Evolutionary conservation across 306 rosid species (phyloP), one percentile per base, ranked within the genome.

Genomic region (Corylus avellana): DNA sequence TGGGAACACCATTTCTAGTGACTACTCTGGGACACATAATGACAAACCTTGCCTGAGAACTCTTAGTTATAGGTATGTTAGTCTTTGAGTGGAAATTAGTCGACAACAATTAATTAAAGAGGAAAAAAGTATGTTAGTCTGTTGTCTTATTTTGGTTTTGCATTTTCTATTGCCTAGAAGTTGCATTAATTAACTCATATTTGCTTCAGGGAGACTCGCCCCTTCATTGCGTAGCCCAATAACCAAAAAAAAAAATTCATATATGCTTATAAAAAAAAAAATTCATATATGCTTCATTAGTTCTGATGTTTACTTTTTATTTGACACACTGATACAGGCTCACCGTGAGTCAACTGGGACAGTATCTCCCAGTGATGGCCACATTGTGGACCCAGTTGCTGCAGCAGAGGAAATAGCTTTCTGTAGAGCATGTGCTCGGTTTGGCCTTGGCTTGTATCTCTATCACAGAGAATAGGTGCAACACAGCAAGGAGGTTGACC

Each of bases 371-470:
- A 62, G 70, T 5, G 92, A 89, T 55, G 85, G 79, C 59, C 53
- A 82, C 66, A 77, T n/a, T 42, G 85, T 48, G 1, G 99, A 95
- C 85, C 96, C 97, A 59, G 99, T 95, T 77, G 91, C 97, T 25
- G 96, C 96, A 18, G 99, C 99, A 0, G 98, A 95, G 94, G 97
- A 95, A 82, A 86, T 91, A 48, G 99, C 99, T 74, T 95, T 95
- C 78, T 93, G 98, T 89, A 93, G 86, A 75, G 98, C 99, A 61
- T 95, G 99, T 75, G 98, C 99, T 47, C 93, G 99, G 74, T 93
- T 95, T 83, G 99, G 99, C 79, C 99, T 95, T 7, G 99, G 99
- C 78, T 83, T 95, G 88, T 93, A 95, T 67, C 88, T 95, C 86
- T 93, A 90, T 73, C 99, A 95, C 74, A 92, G 91, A 82, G 97